Evolutionary conservation across 2,329 filamentous ascomycete genomes (phyloP).

Genomic region (Stemphylium lycopersici): DNA sequence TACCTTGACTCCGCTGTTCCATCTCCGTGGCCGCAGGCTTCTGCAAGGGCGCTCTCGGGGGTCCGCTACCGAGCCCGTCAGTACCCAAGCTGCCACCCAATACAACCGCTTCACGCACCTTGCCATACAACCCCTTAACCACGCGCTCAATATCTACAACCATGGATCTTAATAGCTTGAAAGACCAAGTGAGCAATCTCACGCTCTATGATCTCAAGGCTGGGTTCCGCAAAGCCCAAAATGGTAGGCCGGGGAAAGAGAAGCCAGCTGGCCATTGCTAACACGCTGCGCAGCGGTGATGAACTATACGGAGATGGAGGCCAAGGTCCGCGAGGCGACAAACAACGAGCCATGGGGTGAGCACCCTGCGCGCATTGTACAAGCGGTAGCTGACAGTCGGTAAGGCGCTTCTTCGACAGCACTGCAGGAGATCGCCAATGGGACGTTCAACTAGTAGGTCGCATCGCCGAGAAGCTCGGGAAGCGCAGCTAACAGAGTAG

Average conservation of each 20-base stretch:
- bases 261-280: slow-evolving; percentile 34
- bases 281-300: slow-evolving; percentile 73
- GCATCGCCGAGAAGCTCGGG: not conserved
- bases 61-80: slow-evolving; percentile 17
- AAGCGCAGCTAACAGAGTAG: slow-evolving; percentile 57
- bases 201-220: slow-evolving; percentile 95
- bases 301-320: slow-evolving; percentile 83
- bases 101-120: slow-evolving; percentile 6
- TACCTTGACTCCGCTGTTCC: not conserved
- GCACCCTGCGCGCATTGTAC: slow-evolving; percentile 59
- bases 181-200: slow-evolving; percentile 87
- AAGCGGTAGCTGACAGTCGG: slow-evolving; percentile 18
- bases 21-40: not conserved
- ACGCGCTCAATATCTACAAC: slow-evolving; percentile 34
- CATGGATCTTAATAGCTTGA: slow-evolving; percentile 87
- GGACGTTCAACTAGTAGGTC: slow-evolving; percentile 94
- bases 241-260: slow-evolving; percentile 68
- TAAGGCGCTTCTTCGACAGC: slow-evolving; percentile 74
- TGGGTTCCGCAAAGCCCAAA: slow-evolving; percentile 91
- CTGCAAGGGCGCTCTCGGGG: slow-evolving; percentile 10
- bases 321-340: slow-evolving; percentile 91
- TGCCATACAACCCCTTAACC: not conserved
- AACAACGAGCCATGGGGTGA: slow-evolving; percentile 97
- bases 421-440: slow-evolving; percentile 99
- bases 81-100: slow-evolving; percentile 11